phyloP scores from a whole-genome alignment of 805 yeast genomes.

The Kodamaea hsintzibuensis region DNA sequence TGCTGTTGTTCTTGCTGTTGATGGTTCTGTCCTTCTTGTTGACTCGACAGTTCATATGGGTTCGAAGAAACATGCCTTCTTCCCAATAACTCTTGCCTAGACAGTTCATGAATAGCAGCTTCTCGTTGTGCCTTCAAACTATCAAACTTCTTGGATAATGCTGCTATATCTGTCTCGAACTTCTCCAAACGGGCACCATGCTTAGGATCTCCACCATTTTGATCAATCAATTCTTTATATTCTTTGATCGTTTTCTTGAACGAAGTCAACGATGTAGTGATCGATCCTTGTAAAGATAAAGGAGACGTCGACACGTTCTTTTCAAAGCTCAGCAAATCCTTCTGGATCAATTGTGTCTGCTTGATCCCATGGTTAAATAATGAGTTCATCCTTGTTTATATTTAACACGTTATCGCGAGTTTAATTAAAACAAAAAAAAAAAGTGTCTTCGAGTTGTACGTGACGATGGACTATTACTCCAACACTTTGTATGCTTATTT shows the following conservation, averaged over 20 bases:
- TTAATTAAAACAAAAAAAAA: not conserved
- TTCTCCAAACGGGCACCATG: conserved; percentile 53
- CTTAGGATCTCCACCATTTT: conserved; percentile 56
- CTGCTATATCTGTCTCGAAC: conserved; percentile 50
- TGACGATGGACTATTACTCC: too few relatives aligned
- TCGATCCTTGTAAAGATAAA: conserved; percentile 71
- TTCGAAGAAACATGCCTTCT: conserved; percentile 34
- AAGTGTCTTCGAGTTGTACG: too few relatives aligned
- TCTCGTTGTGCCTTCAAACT: conserved; percentile 59
- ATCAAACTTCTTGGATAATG: conserved; percentile 52
- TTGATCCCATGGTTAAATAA: conserved; percentile 87
- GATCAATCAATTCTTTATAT: conserved; percentile 56
- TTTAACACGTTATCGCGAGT: conserved; percentile 1
- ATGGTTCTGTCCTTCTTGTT: conserved; percentile 13
- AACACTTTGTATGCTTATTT: too few relatives aligned
- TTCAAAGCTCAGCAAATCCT: conserved; percentile 69
- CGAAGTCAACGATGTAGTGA: conserved; percentile 77
- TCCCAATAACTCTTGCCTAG: conserved; percentile 56
- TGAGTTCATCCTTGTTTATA: conserved; percentile 55
- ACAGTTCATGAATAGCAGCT: conserved; percentile 45
- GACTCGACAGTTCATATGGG: conserved; percentile 52
- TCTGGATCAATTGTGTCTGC: conserved; percentile 71
- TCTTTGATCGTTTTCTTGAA: conserved; percentile 76
- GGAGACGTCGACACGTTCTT: conserved; percentile 68
- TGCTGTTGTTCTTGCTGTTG: conserved; percentile 28